phyloP scores from a whole-genome alignment of 2,329 filamentous ascomycete genomes.

The Tolypocladium pustulatum region DNA sequence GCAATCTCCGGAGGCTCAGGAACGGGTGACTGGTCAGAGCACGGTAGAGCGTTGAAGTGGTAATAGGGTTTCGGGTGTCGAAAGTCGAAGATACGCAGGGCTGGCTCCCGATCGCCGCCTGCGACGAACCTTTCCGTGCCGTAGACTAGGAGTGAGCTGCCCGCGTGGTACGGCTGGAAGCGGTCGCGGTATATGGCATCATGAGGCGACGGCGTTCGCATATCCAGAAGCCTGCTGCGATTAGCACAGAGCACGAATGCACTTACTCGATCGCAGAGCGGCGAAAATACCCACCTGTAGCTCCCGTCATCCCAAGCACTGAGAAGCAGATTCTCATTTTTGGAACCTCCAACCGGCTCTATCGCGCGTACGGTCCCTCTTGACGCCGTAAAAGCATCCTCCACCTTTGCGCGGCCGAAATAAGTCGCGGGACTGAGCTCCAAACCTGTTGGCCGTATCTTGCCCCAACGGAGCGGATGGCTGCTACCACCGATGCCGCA shows the following conservation, averaged over 20 bases:
- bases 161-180: slow-evolving; percentile 34
- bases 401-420: slow-evolving; percentile 7
- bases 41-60: slow-evolving; percentile 37
- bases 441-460: slow-evolving; percentile 34
- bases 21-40: slow-evolving; percentile 15
- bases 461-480: slow-evolving; percentile 34
- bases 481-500: slow-evolving; percentile 31
- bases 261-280: neutral
- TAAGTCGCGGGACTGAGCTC: slow-evolving; percentile 23
- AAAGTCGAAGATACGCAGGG: slow-evolving; percentile 43
- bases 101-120: slow-evolving; percentile 31
- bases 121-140: slow-evolving; percentile 40
- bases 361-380: slow-evolving; percentile 34
- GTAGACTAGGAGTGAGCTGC: slow-evolving; percentile 37
- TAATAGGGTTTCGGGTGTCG: slow-evolving; percentile 37
- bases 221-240: slow-evolving; percentile 29
- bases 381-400: slow-evolving; percentile 9
- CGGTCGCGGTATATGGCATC: slow-evolving; percentile 43
- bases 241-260: neutral
- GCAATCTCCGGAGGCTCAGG: neutral
- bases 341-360: slow-evolving; percentile 28
- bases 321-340: slow-evolving; percentile 31
- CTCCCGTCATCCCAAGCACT: slow-evolving; percentile 45
- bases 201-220: slow-evolving; percentile 34
- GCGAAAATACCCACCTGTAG: slow-evolving; percentile 19